Evolutionary conservation across 2,329 filamentous ascomycete species (phyloP).

Genomic region (Parastagonospora avenae): DNA sequence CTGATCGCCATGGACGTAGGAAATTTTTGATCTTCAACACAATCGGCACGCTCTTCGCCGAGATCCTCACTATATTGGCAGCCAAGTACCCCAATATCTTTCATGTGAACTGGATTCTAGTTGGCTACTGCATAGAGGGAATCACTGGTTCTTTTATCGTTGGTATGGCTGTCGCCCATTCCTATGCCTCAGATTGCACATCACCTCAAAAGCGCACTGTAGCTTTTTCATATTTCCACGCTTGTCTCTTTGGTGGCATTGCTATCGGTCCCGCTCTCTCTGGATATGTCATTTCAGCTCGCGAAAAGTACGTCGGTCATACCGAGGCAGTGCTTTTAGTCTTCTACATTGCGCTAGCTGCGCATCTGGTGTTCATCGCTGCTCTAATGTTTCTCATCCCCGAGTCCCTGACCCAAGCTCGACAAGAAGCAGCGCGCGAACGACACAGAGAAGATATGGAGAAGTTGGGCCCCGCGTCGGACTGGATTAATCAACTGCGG

Average conservation of each 20-base stretch:
- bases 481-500: constrained; percentile 53
- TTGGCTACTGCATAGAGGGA: constrained; percentile 80
- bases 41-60: constrained; percentile 73
- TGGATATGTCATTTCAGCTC: constrained; percentile 73
- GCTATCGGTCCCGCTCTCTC: constrained; percentile 84
- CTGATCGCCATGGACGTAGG: constrained; percentile 84
- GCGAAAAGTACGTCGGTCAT: constrained; percentile 46
- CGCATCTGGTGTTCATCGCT: constrained; percentile 74
- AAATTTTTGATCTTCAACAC: constrained; percentile 75
- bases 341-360: constrained; percentile 79
- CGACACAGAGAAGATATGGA: constrained; percentile 60
- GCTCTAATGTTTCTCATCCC: constrained; percentile 75
- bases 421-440: constrained; percentile 72
- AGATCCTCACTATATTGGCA: constrained; percentile 78
- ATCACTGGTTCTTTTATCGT: constrained; percentile 87
- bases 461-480: constrained; percentile 39
- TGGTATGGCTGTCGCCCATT: constrained; percentile 77
- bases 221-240: constrained; percentile 87
- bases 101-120: constrained; percentile 77
- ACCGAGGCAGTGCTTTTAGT: constrained; percentile 78
- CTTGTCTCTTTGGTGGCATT: constrained; percentile 85
- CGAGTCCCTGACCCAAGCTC: constrained; percentile 78
- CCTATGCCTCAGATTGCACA: constrained; percentile 90
- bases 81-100: constrained; percentile 75
- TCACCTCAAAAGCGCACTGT: constrained; percentile 78